Evolutionary conservation across 306 rosid genomes (phyloP).

Genomic region (Urtica urens): DNA sequence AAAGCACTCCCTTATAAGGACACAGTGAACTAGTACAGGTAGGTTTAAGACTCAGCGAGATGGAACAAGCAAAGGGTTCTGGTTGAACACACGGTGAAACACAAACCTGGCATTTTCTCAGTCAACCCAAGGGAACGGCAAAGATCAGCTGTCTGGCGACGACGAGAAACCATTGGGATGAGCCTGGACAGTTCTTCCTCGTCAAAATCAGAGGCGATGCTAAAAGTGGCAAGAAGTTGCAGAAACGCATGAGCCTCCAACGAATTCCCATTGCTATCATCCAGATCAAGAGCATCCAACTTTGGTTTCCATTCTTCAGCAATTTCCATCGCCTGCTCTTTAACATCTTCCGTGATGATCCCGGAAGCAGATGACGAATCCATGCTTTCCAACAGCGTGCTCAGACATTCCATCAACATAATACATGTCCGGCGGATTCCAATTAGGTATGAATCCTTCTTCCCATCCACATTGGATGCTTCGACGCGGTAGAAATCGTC

Average conservation of each 20-base stretch:
- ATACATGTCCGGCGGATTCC: constrained; percentile 94
- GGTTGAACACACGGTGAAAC: not conserved
- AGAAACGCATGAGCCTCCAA: constrained; percentile 97
- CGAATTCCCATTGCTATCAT: constrained; percentile 92
- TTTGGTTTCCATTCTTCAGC: constrained; percentile 93
- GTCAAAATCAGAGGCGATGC: constrained; percentile 72
- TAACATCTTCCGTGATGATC: constrained; percentile 55
- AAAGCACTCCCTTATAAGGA: no score
- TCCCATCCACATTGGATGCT: constrained; percentile 53
- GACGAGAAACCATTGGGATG: constrained; percentile 90
- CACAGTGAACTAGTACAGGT: no score
- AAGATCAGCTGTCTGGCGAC: constrained; percentile 92
- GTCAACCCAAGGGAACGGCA: constrained; percentile 94
- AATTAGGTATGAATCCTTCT: constrained; percentile 82
- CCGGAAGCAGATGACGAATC: constrained; percentile 28
- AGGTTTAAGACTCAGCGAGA: not conserved
- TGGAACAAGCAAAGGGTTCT: not conserved
- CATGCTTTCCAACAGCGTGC: constrained; percentile 47
- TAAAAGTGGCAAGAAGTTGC: constrained; percentile 84
- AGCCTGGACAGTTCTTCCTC: constrained; percentile 67
- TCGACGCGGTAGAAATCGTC: constrained; percentile 70
- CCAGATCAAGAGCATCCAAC: constrained; percentile 80
- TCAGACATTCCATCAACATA: constrained; percentile 96
- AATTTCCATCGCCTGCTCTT: constrained; percentile 58
- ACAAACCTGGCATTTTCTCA: constrained; percentile 85